Base-by-base conservation (phyloP, 1,139 yeast genomes). In the Martiniozyma asiatica region DNA sequence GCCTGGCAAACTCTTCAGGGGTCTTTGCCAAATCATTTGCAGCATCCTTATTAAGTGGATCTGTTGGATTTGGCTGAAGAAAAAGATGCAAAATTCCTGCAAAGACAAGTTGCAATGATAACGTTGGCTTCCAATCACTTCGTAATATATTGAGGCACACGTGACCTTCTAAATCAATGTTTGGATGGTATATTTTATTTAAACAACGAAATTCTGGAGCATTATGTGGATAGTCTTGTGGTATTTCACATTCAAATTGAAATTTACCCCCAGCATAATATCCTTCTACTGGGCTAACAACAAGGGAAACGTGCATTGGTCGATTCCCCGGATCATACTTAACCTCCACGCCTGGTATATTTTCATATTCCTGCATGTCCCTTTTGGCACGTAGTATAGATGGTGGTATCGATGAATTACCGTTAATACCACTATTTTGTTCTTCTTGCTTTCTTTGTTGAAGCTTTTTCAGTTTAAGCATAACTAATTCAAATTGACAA, bases 71-170 rank as follows among this genome's bases (percentile, higher is more conserved):
- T 10, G 96, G 96, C 46, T 87, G 96, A 37, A 84, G 60, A 45
- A 89, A 84, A 41, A 89, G 63, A 49, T 79, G 85, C 48, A 85
- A 73, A 37, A 89, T 63, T 0, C 98, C 98, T 30, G 87, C 77
- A 41, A 87, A 63, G 14, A 89, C 74, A 5, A 89, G 66, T 50
- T 79, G 84, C 48, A 89, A 60, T 40, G 78, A 81, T 43, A 89
- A 63, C 2, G 85, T 95, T 0, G 98, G 97, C 20, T 89, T 75
- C 98, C 98, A 89, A 53, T 87, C 97, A 53, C 85, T 95, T 41
- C 97, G 61, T 37, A 89, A 61, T 26, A 89, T 85, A 51, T 89
- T 87, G 37, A 89, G 64, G 49, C 98, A 89, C 16, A 89, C 81
- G 48, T 85, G 87, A 1, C 98, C 98, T 28, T 80, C 78, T 16